Base-by-base conservation (phyloP, 1,139 yeast species). In the Zygotorulaspora mrakii region DNA sequence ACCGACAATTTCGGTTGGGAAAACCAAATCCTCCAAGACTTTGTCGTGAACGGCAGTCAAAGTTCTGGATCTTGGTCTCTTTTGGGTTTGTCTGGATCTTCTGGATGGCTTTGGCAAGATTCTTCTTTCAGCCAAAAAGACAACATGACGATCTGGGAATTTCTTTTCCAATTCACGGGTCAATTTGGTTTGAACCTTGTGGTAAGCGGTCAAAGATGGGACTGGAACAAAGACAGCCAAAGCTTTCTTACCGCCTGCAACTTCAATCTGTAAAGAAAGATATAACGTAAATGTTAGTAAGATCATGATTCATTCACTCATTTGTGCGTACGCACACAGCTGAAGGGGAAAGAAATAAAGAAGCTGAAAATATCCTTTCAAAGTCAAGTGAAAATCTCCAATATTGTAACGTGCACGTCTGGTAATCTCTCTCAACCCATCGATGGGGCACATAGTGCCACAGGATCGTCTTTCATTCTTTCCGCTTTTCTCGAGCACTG, bases 61-160 rank as follows among this genome's bases (percentile, higher is more conserved):
- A 67, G 98, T 91, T 84, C 98, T 88, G 66, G 97, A 89, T 80
- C 96, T 86, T 73, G 98, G 98, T 82, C 98, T 91, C 91, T 91
- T 89, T 80, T 91, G 98, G 65, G 74, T 76, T 73, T 82, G 84
- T 80, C 89, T 85, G 53, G 96, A 80, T 65, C 79, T 79, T 76
- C 89, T 83, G 67, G 85, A 82, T 62, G 87, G 82, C 82, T 88
- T 89, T 78, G 97, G 96, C 71, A 94, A 81, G 77, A 91, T 91
- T 80, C 96, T 89, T 81, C 98, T 88, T 80, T 91, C 97, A 69
- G 97, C 98, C 69, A 91, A 82, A 86, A 91, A 88, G 64, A 91
- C 94, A 74, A 91, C 96, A 74, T 91, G 97, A 74, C 96, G 87
- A 82, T 91, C 98, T 70, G 96, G 94, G 89, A 91, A 91, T 79